Evolutionary conservation across 352 stramenopile species (phyloP).

Genomic region (Lagenidium sp.): DNA sequence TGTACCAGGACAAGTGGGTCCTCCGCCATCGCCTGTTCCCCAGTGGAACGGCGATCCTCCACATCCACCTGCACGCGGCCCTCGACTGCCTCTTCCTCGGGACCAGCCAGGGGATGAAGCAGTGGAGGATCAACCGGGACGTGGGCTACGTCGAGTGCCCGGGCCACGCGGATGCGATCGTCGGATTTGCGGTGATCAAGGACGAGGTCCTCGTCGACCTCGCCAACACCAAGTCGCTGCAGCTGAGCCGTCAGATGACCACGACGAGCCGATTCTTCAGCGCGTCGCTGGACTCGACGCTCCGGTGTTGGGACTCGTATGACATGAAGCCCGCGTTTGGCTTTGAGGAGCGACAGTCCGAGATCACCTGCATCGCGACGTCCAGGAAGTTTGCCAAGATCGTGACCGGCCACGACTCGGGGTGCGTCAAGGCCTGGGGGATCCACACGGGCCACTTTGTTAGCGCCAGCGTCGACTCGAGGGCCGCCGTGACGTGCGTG

Average conservation of each 20-base stretch:
- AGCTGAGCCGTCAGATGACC: conserved; percentile 1
- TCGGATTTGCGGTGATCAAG: conserved; percentile 29
- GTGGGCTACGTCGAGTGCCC: conserved; percentile 44
- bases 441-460: conserved; percentile 46
- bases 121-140: conserved; percentile 53
- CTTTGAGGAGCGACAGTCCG: conserved; percentile 56
- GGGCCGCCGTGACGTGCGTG: conserved; percentile 38
- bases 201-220: conserved; percentile 9
- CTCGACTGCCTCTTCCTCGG: conserved; percentile 39
- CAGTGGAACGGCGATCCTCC: conserved; percentile 9
- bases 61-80: conserved; percentile 4
- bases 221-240: background rate
- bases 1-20: conserved; percentile 57
- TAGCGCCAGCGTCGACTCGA: conserved; percentile 11
- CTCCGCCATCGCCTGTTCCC: conserved; percentile 23
- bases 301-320: conserved; percentile 70
- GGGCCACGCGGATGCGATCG: conserved; percentile 39
- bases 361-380: conserved; percentile 49
- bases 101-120: conserved; percentile 31
- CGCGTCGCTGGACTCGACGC: conserved; percentile 55
- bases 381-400: conserved; percentile 43
- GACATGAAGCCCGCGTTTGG: conserved; percentile 48
- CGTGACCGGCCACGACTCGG: conserved; percentile 50
- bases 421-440: conserved; percentile 52
- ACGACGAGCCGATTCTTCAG: conserved; percentile 42